Evolutionary conservation across 1,139 yeast species (phyloP).

Genomic region (Scheffersomyces segobiensis): DNA sequence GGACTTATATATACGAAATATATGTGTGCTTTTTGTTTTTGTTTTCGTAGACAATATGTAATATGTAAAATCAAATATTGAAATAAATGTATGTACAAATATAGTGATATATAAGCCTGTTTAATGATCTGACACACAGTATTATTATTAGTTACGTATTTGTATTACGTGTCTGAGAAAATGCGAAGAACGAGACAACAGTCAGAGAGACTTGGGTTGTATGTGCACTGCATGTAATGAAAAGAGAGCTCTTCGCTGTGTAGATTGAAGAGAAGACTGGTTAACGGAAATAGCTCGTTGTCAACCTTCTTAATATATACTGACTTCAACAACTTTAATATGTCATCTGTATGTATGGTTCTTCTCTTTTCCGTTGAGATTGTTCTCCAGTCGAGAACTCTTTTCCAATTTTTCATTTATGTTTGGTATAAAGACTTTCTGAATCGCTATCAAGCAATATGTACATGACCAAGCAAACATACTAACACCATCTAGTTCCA

Average conservation of each 20-base stretch:
- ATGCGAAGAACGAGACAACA: no score
- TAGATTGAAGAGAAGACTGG: no score
- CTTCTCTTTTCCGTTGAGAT: background rate
- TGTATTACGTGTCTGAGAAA: background rate
- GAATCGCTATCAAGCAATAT: background rate
- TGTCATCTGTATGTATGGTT: background rate
- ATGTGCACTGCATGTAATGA: no score
- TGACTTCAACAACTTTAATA: background rate
- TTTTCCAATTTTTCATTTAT: background rate
- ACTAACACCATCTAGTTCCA: constrained; percentile 45
- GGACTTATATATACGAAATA: background rate
- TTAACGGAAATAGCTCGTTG: no score
- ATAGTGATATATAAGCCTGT: background rate
- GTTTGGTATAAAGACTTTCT: background rate
- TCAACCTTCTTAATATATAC: background rate
- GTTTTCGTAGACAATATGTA: background rate
- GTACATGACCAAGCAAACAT: background rate
- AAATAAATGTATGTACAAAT: no score
- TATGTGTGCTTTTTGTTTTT: background rate
- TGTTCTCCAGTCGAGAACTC: background rate
- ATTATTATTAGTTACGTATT: background rate
- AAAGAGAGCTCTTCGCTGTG: no score
- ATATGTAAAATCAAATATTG: background rate
- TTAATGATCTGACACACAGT: constrained; percentile 3
- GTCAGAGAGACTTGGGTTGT: no score